Conservation (phyloP, 2,329 filamentous ascomycete species). For the Aspergillus novoparasiticus region DNA sequence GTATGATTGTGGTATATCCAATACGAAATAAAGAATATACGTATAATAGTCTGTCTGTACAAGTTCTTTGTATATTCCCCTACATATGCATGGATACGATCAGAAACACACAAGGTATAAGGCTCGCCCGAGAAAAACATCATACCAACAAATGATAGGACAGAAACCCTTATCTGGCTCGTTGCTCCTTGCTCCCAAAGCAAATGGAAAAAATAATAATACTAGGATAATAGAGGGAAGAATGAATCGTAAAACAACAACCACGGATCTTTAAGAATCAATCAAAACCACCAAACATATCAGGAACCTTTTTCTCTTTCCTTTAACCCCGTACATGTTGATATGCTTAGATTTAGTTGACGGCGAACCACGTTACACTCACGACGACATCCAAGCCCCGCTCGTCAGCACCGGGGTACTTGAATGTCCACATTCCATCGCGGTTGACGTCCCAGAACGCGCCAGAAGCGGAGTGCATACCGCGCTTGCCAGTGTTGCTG, state of each 20-base stretch:
- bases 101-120: slow-evolving; percentile 10
- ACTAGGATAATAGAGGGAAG: neutral
- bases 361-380: slow-evolving; percentile 51
- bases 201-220: neutral
- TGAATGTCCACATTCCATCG: slow-evolving; percentile 58
- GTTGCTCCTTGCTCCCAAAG: slow-evolving; percentile 2
- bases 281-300: neutral
- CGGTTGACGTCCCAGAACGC: slow-evolving; percentile 55
- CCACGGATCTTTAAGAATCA: neutral
- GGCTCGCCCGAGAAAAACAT: slow-evolving; percentile 7
- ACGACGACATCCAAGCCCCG: slow-evolving; percentile 53
- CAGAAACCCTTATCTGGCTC: slow-evolving; percentile 5
- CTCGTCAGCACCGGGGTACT: slow-evolving; percentile 50
- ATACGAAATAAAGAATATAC: slow-evolving; percentile 1
- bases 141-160: neutral
- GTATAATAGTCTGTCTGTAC: neutral
- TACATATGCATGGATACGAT: neutral
- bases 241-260: neutral
- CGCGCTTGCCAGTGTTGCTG: slow-evolving; percentile 75
- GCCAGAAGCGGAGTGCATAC: slow-evolving; percentile 58
- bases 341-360: slow-evolving; percentile 25
- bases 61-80: neutral
- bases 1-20: slow-evolving; percentile 3
- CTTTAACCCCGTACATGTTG: neutral
- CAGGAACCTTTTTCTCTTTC: slow-evolving; percentile 3